A percentile compares a stretch with the other conserved stretches of the same genome.
These are phyloP conservation scores for Neonectria hederae DNA, from an alignment of 2,329 filamentous ascomycete species.

Conservation along the genomic window DNA sequence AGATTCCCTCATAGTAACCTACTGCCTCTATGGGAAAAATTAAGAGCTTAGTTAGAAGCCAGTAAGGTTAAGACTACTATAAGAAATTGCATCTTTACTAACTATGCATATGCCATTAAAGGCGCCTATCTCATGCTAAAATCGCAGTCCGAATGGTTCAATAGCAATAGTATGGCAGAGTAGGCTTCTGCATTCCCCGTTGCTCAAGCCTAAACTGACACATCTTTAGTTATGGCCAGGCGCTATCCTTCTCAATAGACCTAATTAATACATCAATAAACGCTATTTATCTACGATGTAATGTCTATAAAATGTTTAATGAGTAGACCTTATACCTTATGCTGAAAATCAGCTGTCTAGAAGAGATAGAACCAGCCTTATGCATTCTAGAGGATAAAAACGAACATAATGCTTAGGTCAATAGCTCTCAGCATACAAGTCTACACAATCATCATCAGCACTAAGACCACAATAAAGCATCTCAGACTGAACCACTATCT, in stretches of 20 bases:
- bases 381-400: not conserved
- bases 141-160: not conserved
- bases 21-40: not conserved
- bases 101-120: not conserved
- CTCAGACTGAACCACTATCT: not conserved
- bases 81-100: not conserved
- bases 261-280: not conserved
- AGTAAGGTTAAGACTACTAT: not conserved
- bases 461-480: not conserved
- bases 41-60: not conserved
- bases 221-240: not conserved
- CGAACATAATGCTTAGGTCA: not conserved
- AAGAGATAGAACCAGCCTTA: not conserved
- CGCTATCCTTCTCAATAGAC: slow-evolving; percentile 1
- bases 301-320: slow-evolving; percentile 10
- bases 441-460: not conserved
- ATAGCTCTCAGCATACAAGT: not conserved
- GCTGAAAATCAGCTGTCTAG: not conserved
- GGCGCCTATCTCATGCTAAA: not conserved
- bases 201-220: not conserved
- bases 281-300: not conserved
- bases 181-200: not conserved
- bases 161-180: slow-evolving; percentile 2
- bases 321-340: slow-evolving; percentile 5
- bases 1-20: not conserved